Conservation (phyloP, 768 basidiomycete genomes). For the Suillus luteus region DNA sequence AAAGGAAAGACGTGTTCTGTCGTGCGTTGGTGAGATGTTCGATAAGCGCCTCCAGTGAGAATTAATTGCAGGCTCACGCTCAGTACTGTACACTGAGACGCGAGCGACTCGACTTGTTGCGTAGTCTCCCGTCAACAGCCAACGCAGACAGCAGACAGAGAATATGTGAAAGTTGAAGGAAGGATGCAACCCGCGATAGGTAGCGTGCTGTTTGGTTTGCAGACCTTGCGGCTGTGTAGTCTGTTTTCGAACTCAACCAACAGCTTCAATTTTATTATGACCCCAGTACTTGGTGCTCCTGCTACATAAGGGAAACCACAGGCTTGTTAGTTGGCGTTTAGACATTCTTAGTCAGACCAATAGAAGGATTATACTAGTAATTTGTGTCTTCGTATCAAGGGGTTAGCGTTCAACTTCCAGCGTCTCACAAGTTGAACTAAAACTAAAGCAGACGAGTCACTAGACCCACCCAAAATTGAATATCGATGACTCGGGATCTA, state of each 20-base stretch:
- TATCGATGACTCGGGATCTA: too few relatives aligned
- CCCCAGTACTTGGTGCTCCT: too few relatives aligned
- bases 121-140: slow-evolving; percentile 37
- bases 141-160: slow-evolving; percentile 32
- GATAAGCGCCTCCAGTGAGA: slow-evolving; percentile 37
- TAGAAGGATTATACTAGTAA: background rate
- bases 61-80: slow-evolving; percentile 33
- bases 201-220: slow-evolving; percentile 29
- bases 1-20: slow-evolving; percentile 40
- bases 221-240: slow-evolving; percentile 34
- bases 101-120: slow-evolving; percentile 32
- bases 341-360: background rate
- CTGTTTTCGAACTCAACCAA: slow-evolving; percentile 37
- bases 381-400: background rate
- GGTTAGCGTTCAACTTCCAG: background rate
- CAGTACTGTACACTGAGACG: slow-evolving; percentile 30
- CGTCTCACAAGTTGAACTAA: background rate
- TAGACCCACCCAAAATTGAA: too few relatives aligned
- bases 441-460: background rate
- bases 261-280: background rate
- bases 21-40: slow-evolving; percentile 36
- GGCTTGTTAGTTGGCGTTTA: background rate
- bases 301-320: background rate
- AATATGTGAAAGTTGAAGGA: slow-evolving; percentile 16
- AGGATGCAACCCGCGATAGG: slow-evolving; percentile 14